Base-by-base conservation (phyloP, 805 yeast genomes). In the Yamadazyma sp. region DNA sequence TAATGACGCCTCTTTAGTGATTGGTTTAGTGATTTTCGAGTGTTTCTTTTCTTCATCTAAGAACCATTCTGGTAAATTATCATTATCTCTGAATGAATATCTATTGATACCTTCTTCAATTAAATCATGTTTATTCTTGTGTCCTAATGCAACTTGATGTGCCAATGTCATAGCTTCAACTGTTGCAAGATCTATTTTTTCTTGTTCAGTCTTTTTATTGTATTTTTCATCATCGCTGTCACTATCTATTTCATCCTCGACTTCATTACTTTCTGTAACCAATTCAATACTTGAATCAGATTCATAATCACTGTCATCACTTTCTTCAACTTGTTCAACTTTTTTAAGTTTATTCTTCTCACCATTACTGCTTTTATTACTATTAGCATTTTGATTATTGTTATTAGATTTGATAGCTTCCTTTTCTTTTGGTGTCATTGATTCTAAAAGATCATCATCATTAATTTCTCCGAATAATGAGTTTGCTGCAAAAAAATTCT, bases 121-220 rank as follows among this genome's bases (percentile, higher is more conserved):
- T 38, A 91, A 68, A 52, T 88, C 95, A 49, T 86, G 82, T 55
- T 82, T 88, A 32, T 81, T 77, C 67, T 73, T 84, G 52, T 86
- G 88, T 7, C 96, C 96, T 17, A 87, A 60, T 0, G 98, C 98
- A 25, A 93, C 71, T 60, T 93, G 88, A 56, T 93, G 99, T 0
- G 98, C 98, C 50, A 93, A 67, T 0, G 98, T 93, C 99, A 93
- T 93, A 4, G 96, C 96, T 57, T 88, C 95, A 1, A 84, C 95
- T 2, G 96, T 88, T 13, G 93, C 94, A 41, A 89, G 68, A 44
- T 86, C 95, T 32, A 86, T 79, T 41, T 78, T 82, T 34, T 76
- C 70, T 39, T 75, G 65, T 45, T 83, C 86, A 58, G 64, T 46
- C 32, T 65, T 49, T 53, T 56, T 50, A 62, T 68, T 44, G 60